These are phyloP conservation scores for Diplogelasinospora grovesii DNA, from an alignment of 495 filamentous ascomycete genomes.

Conservation along the genomic window DNA sequence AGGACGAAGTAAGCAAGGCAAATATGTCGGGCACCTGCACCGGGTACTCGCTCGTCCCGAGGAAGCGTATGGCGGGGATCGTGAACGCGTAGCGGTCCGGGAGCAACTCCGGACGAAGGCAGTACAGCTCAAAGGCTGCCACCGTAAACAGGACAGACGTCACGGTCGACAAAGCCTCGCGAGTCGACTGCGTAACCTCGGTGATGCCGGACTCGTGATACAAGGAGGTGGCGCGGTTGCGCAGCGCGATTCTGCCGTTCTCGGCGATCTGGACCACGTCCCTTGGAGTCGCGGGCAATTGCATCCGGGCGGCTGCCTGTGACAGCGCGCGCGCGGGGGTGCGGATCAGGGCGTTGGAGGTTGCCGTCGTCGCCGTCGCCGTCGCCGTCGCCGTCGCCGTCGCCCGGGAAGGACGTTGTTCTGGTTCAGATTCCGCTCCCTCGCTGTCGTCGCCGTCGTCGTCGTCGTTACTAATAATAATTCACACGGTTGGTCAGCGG, in stretches of 20 bases:
- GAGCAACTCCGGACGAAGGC: constrained; percentile 54
- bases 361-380: constrained; percentile 16
- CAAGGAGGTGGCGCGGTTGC: constrained; percentile 41
- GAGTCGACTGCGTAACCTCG: constrained; percentile 50
- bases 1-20: constrained; percentile 62
- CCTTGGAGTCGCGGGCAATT: constrained; percentile 77
- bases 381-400: constrained; percentile 5
- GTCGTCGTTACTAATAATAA: background rate
- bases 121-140: constrained; percentile 56
- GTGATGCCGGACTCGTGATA: constrained; percentile 45
- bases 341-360: constrained; percentile 44
- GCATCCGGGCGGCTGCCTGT: constrained; percentile 41
- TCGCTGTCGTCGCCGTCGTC: no score
- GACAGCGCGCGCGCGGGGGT: constrained; percentile 52
- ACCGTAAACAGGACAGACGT: constrained; percentile 57
- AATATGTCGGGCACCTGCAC: constrained; percentile 78
- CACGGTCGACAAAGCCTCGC: constrained; percentile 64
- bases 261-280: constrained; percentile 81
- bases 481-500: constrained; percentile 4
- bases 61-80: constrained; percentile 52
- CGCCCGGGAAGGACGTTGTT: constrained; percentile 3
- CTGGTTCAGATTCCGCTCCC: no score
- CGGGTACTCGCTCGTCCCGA: constrained; percentile 41
- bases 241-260: constrained; percentile 57
- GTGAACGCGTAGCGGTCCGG: constrained; percentile 65